Evolutionary conservation across 352 stramenopile species (phyloP).

Genomic region (Phytophthora ohioensis): DNA sequence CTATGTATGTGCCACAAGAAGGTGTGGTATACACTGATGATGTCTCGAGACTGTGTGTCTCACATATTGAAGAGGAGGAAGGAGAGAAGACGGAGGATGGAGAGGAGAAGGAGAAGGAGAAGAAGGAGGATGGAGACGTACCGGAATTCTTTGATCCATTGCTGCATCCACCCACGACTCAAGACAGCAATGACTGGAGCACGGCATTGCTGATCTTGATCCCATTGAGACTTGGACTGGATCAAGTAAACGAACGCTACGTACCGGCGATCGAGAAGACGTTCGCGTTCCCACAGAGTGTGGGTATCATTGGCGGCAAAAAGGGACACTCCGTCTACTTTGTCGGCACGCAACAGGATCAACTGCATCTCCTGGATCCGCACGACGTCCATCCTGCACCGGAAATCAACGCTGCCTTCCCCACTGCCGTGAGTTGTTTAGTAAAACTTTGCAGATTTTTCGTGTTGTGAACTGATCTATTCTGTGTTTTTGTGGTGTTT

Average conservation of each 20-base stretch:
- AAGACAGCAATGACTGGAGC: conserved; percentile 75
- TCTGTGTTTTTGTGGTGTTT: conserved; percentile 9
- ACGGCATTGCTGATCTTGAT: conserved; percentile 93
- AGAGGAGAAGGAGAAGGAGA: conserved; percentile 2
- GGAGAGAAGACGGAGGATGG: conserved; percentile 14
- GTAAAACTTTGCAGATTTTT: not conserved
- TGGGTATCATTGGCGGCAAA: conserved; percentile 95
- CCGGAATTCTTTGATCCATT: conserved; percentile 86
- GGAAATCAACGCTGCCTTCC: conserved; percentile 79
- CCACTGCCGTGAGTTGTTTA: conserved; percentile 60
- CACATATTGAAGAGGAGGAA: conserved; percentile 50
- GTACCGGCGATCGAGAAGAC: conserved; percentile 77
- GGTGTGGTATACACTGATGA: conserved; percentile 86
- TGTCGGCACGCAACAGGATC: conserved; percentile 89
- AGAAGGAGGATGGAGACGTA: conserved; percentile 1
- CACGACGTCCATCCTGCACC: conserved; percentile 76
- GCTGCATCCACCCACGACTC: conserved; percentile 68
- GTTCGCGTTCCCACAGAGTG: conserved; percentile 93
- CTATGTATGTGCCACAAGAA: conserved; percentile 88
- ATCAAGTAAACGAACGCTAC: conserved; percentile 87
- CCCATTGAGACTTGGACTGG: conserved; percentile 92
- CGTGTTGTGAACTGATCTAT: not conserved
- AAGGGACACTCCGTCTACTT: conserved; percentile 96
- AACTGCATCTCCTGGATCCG: conserved; percentile 86
- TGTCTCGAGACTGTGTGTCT: conserved; percentile 76